Percentiles rank a stretch among this genome's conserved stretches.
Evolutionary conservation across 371 early-diverging fungal genomes (phyloP).

Genomic region (Coemansia sp.): DNA sequence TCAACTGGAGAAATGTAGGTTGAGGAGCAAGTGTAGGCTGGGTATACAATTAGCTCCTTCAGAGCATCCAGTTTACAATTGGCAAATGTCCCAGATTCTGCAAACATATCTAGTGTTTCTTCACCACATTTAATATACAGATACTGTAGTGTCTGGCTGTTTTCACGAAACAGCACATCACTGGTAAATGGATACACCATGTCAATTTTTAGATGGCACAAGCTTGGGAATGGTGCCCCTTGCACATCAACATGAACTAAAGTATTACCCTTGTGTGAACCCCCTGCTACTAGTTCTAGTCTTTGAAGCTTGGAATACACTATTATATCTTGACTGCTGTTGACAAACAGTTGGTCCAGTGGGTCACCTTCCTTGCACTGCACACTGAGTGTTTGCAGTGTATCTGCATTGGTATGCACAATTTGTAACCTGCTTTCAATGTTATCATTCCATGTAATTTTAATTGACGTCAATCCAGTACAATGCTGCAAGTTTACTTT

Average conservation of each 20-base stretch:
- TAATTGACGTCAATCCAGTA: not conserved
- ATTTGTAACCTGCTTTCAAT: not conserved
- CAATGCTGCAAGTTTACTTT: not conserved
- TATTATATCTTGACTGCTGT: not conserved
- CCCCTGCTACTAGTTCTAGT: not conserved
- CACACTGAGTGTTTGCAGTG: not conserved
- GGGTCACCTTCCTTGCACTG: not conserved
- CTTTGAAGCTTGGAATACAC: not conserved
- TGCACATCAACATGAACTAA: not conserved
- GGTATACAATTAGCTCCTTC: not conserved
- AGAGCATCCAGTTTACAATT: not conserved
- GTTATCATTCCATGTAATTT: not conserved
- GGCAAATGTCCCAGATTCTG: not conserved
- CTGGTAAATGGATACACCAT: not conserved
- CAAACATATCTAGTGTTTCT: not conserved
- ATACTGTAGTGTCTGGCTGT: not conserved
- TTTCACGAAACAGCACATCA: not conserved
- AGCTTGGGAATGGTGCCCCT: not conserved
- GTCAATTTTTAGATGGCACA: not conserved
- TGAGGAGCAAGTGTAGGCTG: not conserved
- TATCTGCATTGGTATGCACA: not conserved
- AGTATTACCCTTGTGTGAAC: not conserved
- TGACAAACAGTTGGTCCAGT: not conserved
- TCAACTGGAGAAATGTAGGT: not conserved
- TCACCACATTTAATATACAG: not conserved